Evolutionary conservation across 306 rosid species (phyloP), one percentile per base, ranked within the genome.

Genomic region (Vicia villosa): DNA sequence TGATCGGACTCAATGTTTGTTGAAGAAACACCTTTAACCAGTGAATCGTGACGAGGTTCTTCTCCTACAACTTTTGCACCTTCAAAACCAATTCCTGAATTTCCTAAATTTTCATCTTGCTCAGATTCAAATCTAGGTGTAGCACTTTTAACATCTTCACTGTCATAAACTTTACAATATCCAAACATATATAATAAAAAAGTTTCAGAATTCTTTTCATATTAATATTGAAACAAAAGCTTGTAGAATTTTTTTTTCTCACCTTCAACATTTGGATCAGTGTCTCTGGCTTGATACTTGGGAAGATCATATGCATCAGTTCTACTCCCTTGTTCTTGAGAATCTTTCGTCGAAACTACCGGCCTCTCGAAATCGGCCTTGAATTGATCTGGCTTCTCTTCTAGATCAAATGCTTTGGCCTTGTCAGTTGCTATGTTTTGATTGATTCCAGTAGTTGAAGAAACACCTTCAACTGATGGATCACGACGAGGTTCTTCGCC

Each of bases 221-320:
- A 55, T 13, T 10, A 28, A 51, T 49, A 49, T 16, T 20, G n/a
- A 52, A 52, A 21, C 32, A 21, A 52, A 52, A 21, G 22, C 13
- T 11, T 22, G 32, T 52, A 22, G n/a, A 52, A 10, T 21, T 52
- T 41, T 40, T n/a, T n/a, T 41, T 41, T 34, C 56, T 50, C 24
- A 87, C 96, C 92, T 51, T 57, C 47, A n/a, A 68, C 52, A 4
- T 83, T 61, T 8, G 89, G 90, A 80, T 86, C 81, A 16, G 72
- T 75, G 73, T 66, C 85, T 79, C 87, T 82, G 51, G 88, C 47
- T 66, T 84, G 77, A 54, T 81, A 73, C 68, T 68, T 77, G 10
- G 83, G 24, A 66, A 84, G 59, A 59, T 77, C 5, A 45, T 57
- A 3, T 8, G 73, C 64, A 10, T 19, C 26, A 64, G 51, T 37